These are phyloP conservation scores for Ceratocystis diversiconidia DNA, from an alignment of 2,329 filamentous ascomycete genomes.

Conservation along the genomic window DNA sequence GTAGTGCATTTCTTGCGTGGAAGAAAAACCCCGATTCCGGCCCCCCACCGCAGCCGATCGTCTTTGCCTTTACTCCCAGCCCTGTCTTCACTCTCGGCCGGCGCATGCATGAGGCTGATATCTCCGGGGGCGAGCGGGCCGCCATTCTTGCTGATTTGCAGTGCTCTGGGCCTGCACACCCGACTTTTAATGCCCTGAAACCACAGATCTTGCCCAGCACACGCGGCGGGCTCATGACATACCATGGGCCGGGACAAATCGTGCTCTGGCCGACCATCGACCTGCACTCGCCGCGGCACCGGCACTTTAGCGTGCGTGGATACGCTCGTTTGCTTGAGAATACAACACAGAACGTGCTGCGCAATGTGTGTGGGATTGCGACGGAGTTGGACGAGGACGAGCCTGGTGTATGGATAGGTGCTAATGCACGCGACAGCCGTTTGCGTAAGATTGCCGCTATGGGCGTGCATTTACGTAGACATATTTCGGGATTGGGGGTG, in stretches of 20 bases:
- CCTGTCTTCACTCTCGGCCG: slow-evolving; percentile 86
- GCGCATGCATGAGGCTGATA: slow-evolving; percentile 44
- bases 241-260: slow-evolving; percentile 86
- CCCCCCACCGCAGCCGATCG: slow-evolving; percentile 43
- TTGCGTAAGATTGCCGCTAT: slow-evolving; percentile 69
- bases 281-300: slow-evolving; percentile 45
- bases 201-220: slow-evolving; percentile 56
- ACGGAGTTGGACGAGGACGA: slow-evolving; percentile 52
- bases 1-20: slow-evolving; percentile 26
- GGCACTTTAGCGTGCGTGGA: slow-evolving; percentile 50
- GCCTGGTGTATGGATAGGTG: slow-evolving; percentile 66
- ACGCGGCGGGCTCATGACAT: slow-evolving; percentile 85
- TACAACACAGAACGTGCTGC: slow-evolving; percentile 54
- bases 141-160: slow-evolving; percentile 31
- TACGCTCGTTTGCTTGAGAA: slow-evolving; percentile 71
- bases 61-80: slow-evolving; percentile 69
- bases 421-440: slow-evolving; percentile 20
- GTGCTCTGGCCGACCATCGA: slow-evolving; percentile 90
- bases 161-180: slow-evolving; percentile 20
- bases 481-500: slow-evolving; percentile 73
- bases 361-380: slow-evolving; percentile 40
- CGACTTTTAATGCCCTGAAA: slow-evolving; percentile 23
- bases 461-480: slow-evolving; percentile 76
- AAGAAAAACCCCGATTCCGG: slow-evolving; percentile 22
- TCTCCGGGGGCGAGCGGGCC: slow-evolving; percentile 33